Base-by-base conservation (phyloP, 352 stramenopile genomes). In the Pythium sukuiense region DNA sequence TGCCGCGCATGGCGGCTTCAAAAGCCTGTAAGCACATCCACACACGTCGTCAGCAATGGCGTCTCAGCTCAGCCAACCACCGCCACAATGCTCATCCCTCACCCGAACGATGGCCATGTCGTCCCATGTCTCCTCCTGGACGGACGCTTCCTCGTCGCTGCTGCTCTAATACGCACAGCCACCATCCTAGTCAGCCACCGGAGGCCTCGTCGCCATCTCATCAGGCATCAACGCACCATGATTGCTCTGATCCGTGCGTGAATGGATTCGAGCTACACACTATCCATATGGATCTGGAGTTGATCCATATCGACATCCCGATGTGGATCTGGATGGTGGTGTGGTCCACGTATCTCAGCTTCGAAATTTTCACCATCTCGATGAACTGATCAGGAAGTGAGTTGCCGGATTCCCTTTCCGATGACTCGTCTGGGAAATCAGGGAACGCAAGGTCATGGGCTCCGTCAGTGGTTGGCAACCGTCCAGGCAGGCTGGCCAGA, bases 71-170 rank as follows among this genome's bases (percentile, higher is more conserved):
- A 24, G 20, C 20, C 20, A 24, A 24, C 18, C 41, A 48, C 5
- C 41, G 26, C 16, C 41, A 7, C 18, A n/a, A 24, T 14, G 18
- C 4, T 48, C 41, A 26, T 26, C 12, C 14, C 45, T 52, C 12
- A 92, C 84, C 72, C 82, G 67, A 32, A 92, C 82, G 57, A 92
- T 91, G 54, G 84, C 84, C 80, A 92, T 87, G 70, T 92, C 84
- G 62, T 92, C 84, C 84, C 84, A 92, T 80, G 83, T 78, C 56
- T 90, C 81, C 27, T 87, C 81, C n/a, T 59, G 46, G 11, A 69
- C 16, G n/a, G 67, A 73, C 16, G 49, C 72, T 13, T 69, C 66
- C 6, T 77, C 65, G 7, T 85, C 76, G 35, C 79, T 89, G 63
- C 61, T 72, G 54, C 67, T 87, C 81, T 89, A 62, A 27, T 62